Conservation (phyloP, 2,329 filamentous ascomycete genomes). For the Cercospora sp. region DNA sequence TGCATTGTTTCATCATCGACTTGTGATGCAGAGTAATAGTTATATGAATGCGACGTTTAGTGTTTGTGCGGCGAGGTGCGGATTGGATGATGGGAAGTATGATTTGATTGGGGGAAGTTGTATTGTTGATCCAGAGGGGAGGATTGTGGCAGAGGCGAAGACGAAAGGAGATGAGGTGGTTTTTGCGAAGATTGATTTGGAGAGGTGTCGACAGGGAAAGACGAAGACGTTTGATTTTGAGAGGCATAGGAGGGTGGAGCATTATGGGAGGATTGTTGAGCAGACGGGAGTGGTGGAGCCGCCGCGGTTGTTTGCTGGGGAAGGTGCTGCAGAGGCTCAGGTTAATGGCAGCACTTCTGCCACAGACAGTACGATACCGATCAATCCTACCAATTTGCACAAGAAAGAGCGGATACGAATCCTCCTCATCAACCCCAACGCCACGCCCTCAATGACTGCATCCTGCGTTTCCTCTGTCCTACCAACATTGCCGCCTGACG, state of each 20-base stretch:
- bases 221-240: constrained; percentile 47
- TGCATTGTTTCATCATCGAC: constrained; percentile 53
- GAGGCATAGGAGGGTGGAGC: constrained; percentile 45
- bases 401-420: constrained; percentile 40
- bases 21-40: constrained; percentile 53
- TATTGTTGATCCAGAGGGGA: constrained; percentile 51
- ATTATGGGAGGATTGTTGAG: constrained; percentile 36
- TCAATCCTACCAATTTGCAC: neutral
- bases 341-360: neutral
- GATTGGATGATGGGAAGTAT: constrained; percentile 51
- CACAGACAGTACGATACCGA: neutral
- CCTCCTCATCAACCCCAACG: constrained; percentile 53
- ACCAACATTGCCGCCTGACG: constrained; percentile 49
- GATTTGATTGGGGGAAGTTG: constrained; percentile 50
- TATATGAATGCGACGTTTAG: constrained; percentile 56
- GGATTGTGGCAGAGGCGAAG: constrained; percentile 49
- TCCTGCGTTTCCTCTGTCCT: constrained; percentile 49
- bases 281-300: constrained; percentile 41
- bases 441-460: constrained; percentile 50
- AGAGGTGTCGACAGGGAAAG: constrained; percentile 48
- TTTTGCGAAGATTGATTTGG: constrained; percentile 52
- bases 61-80: constrained; percentile 52
- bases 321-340: neutral
- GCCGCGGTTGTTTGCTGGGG: constrained; percentile 17
- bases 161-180: constrained; percentile 52